These are phyloP conservation scores for Barnettozyma pratensis DNA, from an alignment of 805 yeast genomes.

Conservation along the genomic window DNA sequence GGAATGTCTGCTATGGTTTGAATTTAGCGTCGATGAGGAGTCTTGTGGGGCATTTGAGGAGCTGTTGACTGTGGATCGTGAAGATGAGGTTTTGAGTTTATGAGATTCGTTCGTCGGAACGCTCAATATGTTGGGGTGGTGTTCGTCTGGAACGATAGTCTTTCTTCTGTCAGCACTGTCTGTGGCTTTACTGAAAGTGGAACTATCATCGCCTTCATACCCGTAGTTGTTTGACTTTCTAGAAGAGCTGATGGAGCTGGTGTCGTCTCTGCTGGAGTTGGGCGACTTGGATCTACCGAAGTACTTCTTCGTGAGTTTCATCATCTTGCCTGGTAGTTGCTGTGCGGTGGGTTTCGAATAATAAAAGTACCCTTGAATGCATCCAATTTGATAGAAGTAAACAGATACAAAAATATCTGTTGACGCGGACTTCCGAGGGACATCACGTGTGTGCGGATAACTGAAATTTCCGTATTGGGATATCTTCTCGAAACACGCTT, in stretches of 20 bases:
- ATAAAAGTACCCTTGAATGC: not conserved
- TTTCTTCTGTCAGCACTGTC: constrained; percentile 7
- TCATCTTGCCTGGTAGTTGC: constrained; percentile 11
- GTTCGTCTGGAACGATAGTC: constrained; percentile 6
- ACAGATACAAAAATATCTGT: not conserved
- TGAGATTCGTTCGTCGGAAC: not conserved
- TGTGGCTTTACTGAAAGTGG: not conserved
- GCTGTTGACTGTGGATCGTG: not conserved
- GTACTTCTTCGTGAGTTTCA: constrained; percentile 38
- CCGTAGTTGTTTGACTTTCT: not conserved
- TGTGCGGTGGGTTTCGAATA: not conserved
- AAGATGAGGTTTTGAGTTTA: not conserved
- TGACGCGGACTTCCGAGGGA: not conserved
- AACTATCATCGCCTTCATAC: not conserved
- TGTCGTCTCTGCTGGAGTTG: constrained; percentile 10
- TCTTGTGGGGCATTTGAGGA: not conserved
- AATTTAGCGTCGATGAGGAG: not conserved
- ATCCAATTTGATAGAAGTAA: no score
- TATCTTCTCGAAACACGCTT: constrained; percentile 6
- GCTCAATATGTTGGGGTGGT: not conserved
- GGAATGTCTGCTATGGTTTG: not conserved
- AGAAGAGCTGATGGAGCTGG: constrained; percentile 4
- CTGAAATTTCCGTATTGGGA: not conserved
- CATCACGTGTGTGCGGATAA: not conserved
- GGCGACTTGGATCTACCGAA: constrained; percentile 23